A percentile compares a stretch with the other conserved stretches of the same genome.
phyloP scores from a whole-genome alignment of 495 filamentous ascomycete species.

The Hyaloscypha hepaticicola region DNA sequence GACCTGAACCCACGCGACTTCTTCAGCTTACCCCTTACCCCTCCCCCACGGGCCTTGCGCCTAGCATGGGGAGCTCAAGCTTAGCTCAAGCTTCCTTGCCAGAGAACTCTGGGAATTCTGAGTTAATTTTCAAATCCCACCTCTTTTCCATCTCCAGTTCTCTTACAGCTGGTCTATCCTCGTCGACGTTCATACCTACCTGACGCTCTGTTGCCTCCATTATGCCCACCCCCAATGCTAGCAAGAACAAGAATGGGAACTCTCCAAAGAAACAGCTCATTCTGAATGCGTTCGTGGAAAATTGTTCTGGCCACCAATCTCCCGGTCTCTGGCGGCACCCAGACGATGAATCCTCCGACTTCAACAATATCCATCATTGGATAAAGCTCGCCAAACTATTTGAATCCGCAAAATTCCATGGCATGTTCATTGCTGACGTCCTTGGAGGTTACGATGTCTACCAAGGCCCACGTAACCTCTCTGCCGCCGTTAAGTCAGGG shows the following conservation, averaged over 20 bases:
- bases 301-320: constrained; percentile 50
- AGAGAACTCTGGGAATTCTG: no score
- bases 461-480: constrained; percentile 47
- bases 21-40: no score
- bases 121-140: no score
- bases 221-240: no score
- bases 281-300: constrained; percentile 60
- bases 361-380: constrained; percentile 59
- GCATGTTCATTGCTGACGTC: constrained; percentile 59
- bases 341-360: constrained; percentile 50
- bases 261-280: constrained; percentile 46
- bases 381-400: constrained; percentile 55
- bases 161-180: no score
- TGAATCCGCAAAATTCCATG: constrained; percentile 57
- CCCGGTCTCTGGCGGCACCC: constrained; percentile 55
- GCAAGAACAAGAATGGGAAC: neutral
- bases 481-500: constrained; percentile 56
- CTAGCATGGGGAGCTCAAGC: no score
- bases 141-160: no score
- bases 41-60: no score
- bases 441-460: constrained; percentile 64
- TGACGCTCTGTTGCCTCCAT: no score
- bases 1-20: no score
- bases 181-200: no score
- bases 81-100: no score